Evolutionary conservation across 2,329 filamentous ascomycete species (phyloP).

Genomic region (Grosmannia penicillata): DNA sequence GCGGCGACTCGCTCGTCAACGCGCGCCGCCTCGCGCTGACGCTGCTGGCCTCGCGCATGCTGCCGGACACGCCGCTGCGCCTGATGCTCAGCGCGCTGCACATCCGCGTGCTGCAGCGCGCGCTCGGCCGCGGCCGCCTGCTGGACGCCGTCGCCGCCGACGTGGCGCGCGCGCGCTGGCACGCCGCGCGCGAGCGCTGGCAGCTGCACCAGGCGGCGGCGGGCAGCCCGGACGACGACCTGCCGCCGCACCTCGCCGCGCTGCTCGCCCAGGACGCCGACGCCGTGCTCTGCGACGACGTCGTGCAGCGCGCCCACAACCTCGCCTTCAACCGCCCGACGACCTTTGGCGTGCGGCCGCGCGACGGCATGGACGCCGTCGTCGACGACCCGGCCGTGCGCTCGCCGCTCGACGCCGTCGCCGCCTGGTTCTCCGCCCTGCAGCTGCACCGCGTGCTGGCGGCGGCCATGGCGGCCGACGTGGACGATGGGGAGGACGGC

Average conservation of each 20-base stretch:
- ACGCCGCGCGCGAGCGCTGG: slow-evolving; percentile 56
- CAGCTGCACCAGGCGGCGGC: slow-evolving; percentile 22
- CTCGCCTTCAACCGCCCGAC: slow-evolving; percentile 76
- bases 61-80: slow-evolving; percentile 67
- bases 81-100: slow-evolving; percentile 90
- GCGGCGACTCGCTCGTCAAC: slow-evolving; percentile 80
- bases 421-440: slow-evolving; percentile 78
- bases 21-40: slow-evolving; percentile 76
- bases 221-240: slow-evolving; percentile 37
- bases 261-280: slow-evolving; percentile 71
- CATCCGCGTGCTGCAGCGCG: slow-evolving; percentile 71
- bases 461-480: slow-evolving; percentile 40
- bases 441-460: slow-evolving; percentile 56
- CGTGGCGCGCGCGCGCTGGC: slow-evolving; percentile 66
- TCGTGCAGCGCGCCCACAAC: slow-evolving; percentile 78
- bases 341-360: slow-evolving; percentile 41
- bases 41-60: slow-evolving; percentile 71
- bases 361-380: slow-evolving; percentile 66
- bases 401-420: slow-evolving; percentile 77
- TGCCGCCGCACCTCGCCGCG: slow-evolving; percentile 62
- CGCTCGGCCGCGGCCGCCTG: slow-evolving; percentile 45
- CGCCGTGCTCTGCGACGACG: slow-evolving; percentile 60
- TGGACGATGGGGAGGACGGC: slow-evolving; percentile 15
- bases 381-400: slow-evolving; percentile 75
- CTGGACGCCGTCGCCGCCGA: slow-evolving; percentile 58